Base-by-base conservation (phyloP, 371 early-diverging fungal genomes). In the Zychaea mexicana region DNA sequence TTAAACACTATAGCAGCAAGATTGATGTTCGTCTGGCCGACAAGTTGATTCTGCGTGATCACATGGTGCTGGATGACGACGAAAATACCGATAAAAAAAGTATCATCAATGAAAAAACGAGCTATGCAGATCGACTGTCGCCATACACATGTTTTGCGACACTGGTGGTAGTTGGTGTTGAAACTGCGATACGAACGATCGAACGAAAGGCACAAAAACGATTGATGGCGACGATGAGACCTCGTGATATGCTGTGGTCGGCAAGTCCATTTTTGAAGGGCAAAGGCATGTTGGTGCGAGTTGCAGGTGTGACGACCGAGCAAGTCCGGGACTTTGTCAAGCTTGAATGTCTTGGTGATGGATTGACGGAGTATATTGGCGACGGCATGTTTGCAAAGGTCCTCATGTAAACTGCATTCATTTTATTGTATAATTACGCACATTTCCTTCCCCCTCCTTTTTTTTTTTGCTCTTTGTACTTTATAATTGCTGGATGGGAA, bases 1-100 rank as follows among this genome's bases (percentile, higher is more conserved):
- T 92, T 66, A 68, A 80, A 4, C 74, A 79, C 46, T 94, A 91
- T 77, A 73, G 82, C 28, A 86, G 87, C 57, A 74, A 79, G 10
- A 90, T 89, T 57, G 81, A 84, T 47, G 71, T 92, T 6, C 64
- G 62, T n/a, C 55, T 85, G 2, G 77, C 54, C n/a, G 62, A 52
- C 17, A 70, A 65, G 6, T 56, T 84, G 17, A 57, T 89, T 6
- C 53, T 90, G 15, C 77, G 86, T 1, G 92, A 92, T 62, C 84
- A 85, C 0, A 81, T 90, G 76, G 74, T 88, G 22, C 66, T 92
- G 53, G 78, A 82, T 17, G 79, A 82, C 45, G 76, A 77, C 67
- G 58, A 59, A 17, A 60, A 60, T 15, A n/a, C n/a, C n/a, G n/a
- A 42, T 42, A 42, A 42, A 42, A 15, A 4, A 15, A 42, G n/a